phyloP scores from a whole-genome alignment of 805 yeast genomes.

The Scheffersomyces stipitis region DNA sequence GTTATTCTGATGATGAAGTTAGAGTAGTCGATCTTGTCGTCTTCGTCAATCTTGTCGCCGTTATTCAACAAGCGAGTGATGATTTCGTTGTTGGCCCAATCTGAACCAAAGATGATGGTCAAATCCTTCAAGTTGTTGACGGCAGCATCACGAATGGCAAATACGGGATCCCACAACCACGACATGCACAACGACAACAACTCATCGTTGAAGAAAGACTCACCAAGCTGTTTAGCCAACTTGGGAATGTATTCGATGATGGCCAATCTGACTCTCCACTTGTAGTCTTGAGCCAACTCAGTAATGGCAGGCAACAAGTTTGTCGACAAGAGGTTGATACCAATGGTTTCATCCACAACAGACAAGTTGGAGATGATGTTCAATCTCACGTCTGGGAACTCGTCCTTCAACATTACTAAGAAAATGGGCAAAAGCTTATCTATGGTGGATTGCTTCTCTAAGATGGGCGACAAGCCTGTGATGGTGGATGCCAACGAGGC shows the following conservation, averaged over 20 bases:
- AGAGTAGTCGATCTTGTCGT: constrained; percentile 45
- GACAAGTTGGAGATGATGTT: constrained; percentile 92
- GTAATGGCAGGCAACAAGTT: constrained; percentile 92
- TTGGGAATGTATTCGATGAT: constrained; percentile 95
- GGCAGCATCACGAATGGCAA: constrained; percentile 95
- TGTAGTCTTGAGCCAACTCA: constrained; percentile 92
- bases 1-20: constrained; percentile 93
- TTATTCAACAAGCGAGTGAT: constrained; percentile 65
- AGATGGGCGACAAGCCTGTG: constrained; percentile 79
- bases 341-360: constrained; percentile 90
- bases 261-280: constrained; percentile 97
- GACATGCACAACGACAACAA: constrained; percentile 87
- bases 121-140: constrained; percentile 77
- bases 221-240: constrained; percentile 91
- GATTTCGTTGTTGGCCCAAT: constrained; percentile 88
- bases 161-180: constrained; percentile 99
- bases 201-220: constrained; percentile 88
- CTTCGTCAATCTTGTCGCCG: constrained; percentile 24
- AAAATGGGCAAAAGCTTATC: constrained; percentile 83
- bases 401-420: constrained; percentile 92
- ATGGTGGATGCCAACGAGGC: constrained; percentile 88
- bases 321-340: constrained; percentile 83
- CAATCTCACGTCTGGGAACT: constrained; percentile 92
- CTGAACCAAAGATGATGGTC: constrained; percentile 84
- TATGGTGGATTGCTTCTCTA: constrained; percentile 82